A percentile compares a stretch with the other conserved stretches of the same genome.
Conservation (phyloP, 1,284 basidiomycete species). For the Austroboletus niveus region DNA sequence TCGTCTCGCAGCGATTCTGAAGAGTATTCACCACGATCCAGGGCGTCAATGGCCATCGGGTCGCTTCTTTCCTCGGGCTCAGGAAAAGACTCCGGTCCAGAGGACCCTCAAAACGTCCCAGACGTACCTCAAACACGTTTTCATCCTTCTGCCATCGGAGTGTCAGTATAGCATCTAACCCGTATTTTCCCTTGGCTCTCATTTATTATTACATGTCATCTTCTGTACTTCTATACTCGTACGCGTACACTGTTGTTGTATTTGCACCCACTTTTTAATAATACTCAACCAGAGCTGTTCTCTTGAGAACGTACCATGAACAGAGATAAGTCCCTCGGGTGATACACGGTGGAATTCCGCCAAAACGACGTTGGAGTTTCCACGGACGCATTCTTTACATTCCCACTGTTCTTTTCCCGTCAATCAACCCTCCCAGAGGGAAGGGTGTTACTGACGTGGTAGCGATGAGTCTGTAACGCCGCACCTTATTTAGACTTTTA, state of each 20-base stretch:
- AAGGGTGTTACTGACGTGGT: slow-evolving; percentile 19
- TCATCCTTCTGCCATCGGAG: slow-evolving; percentile 19
- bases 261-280: slow-evolving; percentile 22
- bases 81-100: slow-evolving; percentile 24
- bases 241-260: slow-evolving; percentile 22
- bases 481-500: slow-evolving; percentile 29
- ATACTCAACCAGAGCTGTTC: not conserved
- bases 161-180: slow-evolving; percentile 18
- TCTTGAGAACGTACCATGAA: not conserved
- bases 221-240: slow-evolving; percentile 30
- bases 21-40: slow-evolving; percentile 34
- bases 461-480: not conserved
- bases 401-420: slow-evolving; percentile 9
- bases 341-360: slow-evolving; percentile 5
- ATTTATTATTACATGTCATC: slow-evolving; percentile 20
- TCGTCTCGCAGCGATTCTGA: slow-evolving; percentile 36
- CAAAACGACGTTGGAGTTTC: slow-evolving; percentile 6
- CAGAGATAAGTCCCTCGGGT: slow-evolving; percentile 11
- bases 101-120: slow-evolving; percentile 24
- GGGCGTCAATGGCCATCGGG: slow-evolving; percentile 35
- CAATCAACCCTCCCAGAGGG: slow-evolving; percentile 1
- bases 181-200: slow-evolving; percentile 2
- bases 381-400: slow-evolving; percentile 8
- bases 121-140: slow-evolving; percentile 25
- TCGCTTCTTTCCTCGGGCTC: slow-evolving; percentile 32